phyloP scores from a whole-genome alignment of 2,329 filamentous ascomycete species.

The Onygenales sp. region DNA sequence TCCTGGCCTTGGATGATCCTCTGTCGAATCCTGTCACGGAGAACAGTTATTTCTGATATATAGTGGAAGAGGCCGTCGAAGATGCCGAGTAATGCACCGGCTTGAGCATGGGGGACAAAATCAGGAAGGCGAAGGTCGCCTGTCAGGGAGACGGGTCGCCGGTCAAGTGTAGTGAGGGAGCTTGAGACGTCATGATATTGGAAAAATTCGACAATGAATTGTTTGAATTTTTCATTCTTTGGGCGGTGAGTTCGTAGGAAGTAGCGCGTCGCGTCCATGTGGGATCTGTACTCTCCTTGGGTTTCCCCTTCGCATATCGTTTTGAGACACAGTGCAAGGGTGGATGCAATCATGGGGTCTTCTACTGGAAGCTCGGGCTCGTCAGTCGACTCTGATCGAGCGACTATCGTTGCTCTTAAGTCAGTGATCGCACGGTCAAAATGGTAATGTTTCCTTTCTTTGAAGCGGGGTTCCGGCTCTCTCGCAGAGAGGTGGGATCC shows the following conservation, averaged over 20 bases:
- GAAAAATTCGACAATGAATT: constrained; percentile 67
- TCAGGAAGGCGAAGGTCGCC: constrained; percentile 45
- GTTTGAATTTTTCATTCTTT: constrained; percentile 60
- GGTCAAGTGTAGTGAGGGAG: constrained; percentile 46
- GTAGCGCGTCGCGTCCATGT: constrained; percentile 65
- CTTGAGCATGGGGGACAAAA: constrained; percentile 46
- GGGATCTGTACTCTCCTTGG: constrained; percentile 64
- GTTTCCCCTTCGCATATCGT: constrained; percentile 52
- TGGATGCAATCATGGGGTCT: constrained; percentile 53
- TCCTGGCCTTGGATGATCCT: constrained; percentile 55
- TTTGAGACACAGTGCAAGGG: constrained; percentile 51
- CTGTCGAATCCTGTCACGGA: constrained; percentile 63
- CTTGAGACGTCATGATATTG: constrained; percentile 65
- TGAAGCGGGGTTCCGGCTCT: constrained; percentile 41
- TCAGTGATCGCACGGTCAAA: constrained; percentile 36
- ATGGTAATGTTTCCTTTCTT: constrained; percentile 47
- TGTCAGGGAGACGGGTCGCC: constrained; percentile 43
- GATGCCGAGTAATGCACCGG: constrained; percentile 62
- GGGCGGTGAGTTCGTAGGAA: constrained; percentile 55
- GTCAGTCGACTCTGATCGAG: constrained; percentile 14
- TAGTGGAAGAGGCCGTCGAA: constrained; percentile 72
- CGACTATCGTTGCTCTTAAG: constrained; percentile 31
- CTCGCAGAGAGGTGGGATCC: constrained; percentile 60
- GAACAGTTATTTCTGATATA: constrained; percentile 67
- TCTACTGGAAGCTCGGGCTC: constrained; percentile 36